phyloP scores from a whole-genome alignment of 192 early-diverging fungal genomes.

The Gonapodya sp. region DNA sequence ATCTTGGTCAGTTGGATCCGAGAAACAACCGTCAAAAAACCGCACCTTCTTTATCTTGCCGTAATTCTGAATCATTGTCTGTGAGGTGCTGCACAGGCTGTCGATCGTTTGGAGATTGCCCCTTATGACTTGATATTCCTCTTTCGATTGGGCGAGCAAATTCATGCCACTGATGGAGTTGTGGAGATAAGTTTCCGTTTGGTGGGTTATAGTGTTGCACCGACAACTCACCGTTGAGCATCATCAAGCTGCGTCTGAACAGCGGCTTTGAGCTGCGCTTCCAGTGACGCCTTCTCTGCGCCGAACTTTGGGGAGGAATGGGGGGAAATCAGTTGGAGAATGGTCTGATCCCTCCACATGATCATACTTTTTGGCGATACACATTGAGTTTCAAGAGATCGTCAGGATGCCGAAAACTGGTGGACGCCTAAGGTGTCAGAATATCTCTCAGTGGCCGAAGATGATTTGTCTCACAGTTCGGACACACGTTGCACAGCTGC shows the following conservation, averaged over 20 bases:
- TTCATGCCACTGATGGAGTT: conserved; percentile 68
- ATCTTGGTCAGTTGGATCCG: not conserved
- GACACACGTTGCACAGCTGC: not conserved
- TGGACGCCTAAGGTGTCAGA: not conserved
- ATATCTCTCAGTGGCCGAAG: not conserved
- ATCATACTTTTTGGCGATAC: not conserved
- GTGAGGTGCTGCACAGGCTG: conserved; percentile 70
- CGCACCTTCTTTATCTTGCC: conserved; percentile 75
- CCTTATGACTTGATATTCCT: conserved; percentile 53
- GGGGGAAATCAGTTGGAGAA: conserved; percentile 60
- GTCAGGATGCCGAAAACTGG: not conserved
- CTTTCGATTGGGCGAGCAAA: conserved; percentile 49
- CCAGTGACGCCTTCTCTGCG: conserved; percentile 81
- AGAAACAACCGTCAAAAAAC: not conserved
- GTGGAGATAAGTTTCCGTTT: not conserved
- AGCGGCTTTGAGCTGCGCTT: conserved; percentile 91
- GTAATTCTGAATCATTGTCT: conserved; percentile 83
- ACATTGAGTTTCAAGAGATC: not conserved
- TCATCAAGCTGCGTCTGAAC: conserved; percentile 88
- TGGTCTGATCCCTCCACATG: not conserved
- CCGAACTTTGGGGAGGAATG: conserved; percentile 67
- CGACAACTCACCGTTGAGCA: conserved; percentile 24
- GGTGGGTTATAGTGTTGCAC: not conserved
- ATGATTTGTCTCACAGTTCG: not conserved
- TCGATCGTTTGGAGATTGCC: conserved; percentile 77